phyloP scores from a whole-genome alignment of 1,284 basidiomycete species.

The Tylopilus orsonianus region DNA sequence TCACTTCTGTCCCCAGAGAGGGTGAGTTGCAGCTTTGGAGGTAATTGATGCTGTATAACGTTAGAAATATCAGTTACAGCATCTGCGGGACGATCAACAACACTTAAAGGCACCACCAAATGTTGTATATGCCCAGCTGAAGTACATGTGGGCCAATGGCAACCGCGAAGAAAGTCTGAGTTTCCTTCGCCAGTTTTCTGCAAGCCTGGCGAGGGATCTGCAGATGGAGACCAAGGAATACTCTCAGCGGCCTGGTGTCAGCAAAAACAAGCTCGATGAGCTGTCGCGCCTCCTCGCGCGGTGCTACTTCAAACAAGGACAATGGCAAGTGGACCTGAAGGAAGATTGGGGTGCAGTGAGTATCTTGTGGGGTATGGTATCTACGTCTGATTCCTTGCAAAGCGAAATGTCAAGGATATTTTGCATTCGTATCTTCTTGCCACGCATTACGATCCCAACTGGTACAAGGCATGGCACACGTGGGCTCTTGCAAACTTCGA shows the following conservation, averaged over 20 bases:
- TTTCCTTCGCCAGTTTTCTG: conserved; percentile 86
- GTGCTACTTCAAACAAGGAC: conserved; percentile 95
- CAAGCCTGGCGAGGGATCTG: conserved; percentile 76
- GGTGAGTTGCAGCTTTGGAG: conserved; percentile 35
- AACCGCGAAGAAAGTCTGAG: conserved; percentile 77
- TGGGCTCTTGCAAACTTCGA: conserved; percentile 98
- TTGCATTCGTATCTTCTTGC: conserved; percentile 85
- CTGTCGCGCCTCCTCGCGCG: conserved; percentile 89
- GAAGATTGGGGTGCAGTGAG: conserved; percentile 78
- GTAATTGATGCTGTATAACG: conserved; percentile 4
- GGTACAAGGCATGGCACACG: conserved; percentile 99
- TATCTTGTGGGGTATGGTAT: conserved; percentile 15
- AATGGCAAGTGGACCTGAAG: conserved; percentile 88
- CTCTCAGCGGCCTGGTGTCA: conserved; percentile 47
- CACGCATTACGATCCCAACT: conserved; percentile 89
- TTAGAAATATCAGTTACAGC: conserved; percentile 33
- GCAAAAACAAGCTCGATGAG: conserved; percentile 69
- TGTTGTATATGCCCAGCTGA: conserved; percentile 96
- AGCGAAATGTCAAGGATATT: conserved; percentile 82
- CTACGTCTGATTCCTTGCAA: conserved; percentile 12
- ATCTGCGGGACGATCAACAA: conserved; percentile 49
- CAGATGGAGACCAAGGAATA: conserved; percentile 52
- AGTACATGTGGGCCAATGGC: conserved; percentile 95
- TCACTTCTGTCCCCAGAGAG: conserved; percentile 76
- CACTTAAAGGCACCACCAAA: conserved; percentile 86